A percentile compares a stretch with the other conserved stretches of the same genome.
phyloP scores from a whole-genome alignment of 352 stramenopile genomes.

The Pilasporangium apinafurcum region DNA sequence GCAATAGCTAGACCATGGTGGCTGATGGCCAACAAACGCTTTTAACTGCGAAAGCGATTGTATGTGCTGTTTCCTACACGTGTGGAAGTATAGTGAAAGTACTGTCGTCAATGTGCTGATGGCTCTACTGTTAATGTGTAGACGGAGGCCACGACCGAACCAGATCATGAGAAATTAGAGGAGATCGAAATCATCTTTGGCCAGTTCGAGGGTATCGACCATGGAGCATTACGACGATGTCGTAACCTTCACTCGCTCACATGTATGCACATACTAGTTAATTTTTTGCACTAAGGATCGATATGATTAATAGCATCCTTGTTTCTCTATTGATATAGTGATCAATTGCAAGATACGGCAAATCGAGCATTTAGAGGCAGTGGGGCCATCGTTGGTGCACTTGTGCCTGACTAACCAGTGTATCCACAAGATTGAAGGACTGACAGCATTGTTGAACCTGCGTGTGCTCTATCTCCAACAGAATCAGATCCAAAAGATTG shows the following conservation, averaged over 20 bases:
- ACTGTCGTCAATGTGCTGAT: neutral
- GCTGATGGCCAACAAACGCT: too few species aligned
- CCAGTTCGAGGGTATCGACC: constrained; percentile 36
- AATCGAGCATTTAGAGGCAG: constrained; percentile 40
- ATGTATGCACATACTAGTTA: constrained; percentile 9
- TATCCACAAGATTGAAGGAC: constrained; percentile 40
- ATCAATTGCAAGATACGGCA: constrained; percentile 65
- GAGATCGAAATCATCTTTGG: constrained; percentile 86
- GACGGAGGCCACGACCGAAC: constrained; percentile 53
- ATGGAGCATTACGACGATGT: constrained; percentile 34
- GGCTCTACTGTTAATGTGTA: constrained; percentile 5
- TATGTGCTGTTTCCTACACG: too few species aligned
- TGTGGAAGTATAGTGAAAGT: too few species aligned
- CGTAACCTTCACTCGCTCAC: constrained; percentile 45
- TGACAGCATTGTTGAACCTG: constrained; percentile 54
- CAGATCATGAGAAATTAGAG: constrained; percentile 50
- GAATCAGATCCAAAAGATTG: constrained; percentile 72
- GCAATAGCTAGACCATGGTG: too few species aligned
- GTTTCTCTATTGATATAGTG: constrained; percentile 13
- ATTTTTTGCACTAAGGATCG: neutral
- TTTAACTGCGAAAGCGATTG: constrained; percentile 30
- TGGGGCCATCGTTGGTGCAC: constrained; percentile 61
- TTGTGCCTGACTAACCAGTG: constrained; percentile 75
- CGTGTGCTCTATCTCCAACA: constrained; percentile 74
- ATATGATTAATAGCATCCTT: too few species aligned